Conservation (phyloP, 148 eudicot species). For the Rhododendron vialii region DNA sequence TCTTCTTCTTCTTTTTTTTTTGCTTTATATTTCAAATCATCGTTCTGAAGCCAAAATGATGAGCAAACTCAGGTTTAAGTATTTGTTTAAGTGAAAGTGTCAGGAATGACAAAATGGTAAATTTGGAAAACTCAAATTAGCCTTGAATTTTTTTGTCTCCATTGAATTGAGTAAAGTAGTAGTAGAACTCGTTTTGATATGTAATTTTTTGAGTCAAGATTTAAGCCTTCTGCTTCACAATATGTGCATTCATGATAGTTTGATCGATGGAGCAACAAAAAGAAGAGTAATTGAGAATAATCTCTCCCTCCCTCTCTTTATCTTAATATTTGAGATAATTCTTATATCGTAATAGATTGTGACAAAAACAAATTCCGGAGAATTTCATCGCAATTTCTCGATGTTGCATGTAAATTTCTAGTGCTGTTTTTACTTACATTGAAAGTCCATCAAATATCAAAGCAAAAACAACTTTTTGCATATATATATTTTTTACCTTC, state of each 20-base stretch:
- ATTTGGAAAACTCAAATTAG: not conserved
- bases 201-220: not conserved
- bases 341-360: not conserved
- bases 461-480: not conserved
- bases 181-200: not conserved
- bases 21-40: not conserved
- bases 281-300: not conserved
- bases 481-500: not conserved
- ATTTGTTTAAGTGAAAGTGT: not conserved
- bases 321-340: not conserved
- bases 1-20: not conserved
- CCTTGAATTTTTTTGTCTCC: not conserved
- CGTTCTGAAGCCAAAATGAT: not conserved
- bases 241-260: not conserved
- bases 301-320: not conserved
- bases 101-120: not conserved
- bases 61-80: not conserved
- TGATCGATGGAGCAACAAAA: not conserved
- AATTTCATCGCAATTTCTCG: not conserved
- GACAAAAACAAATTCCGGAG: not conserved
- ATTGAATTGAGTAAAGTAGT: not conserved
- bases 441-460: not conserved
- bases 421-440: not conserved
- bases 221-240: not conserved
- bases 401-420: not conserved